Conservation (phyloP, 768 basidiomycete genomes). For the Suillus weaverae region DNA sequence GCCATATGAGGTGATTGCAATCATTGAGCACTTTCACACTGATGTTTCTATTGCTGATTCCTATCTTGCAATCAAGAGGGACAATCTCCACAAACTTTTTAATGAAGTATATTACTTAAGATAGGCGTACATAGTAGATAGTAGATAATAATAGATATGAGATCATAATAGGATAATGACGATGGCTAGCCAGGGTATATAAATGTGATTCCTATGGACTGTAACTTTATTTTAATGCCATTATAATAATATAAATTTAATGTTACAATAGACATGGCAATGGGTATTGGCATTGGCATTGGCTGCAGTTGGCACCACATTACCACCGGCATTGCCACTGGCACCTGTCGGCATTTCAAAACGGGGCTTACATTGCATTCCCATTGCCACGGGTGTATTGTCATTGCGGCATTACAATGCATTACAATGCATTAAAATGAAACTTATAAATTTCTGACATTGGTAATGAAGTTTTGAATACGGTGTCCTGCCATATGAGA, state of each 20-base stretch:
- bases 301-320: background rate
- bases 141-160: background rate
- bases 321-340: too few species aligned
- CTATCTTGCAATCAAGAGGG: too few species aligned
- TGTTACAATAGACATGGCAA: background rate
- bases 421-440: background rate
- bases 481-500: too few species aligned
- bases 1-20: too few species aligned
- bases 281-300: background rate
- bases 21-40: too few species aligned
- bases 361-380: background rate
- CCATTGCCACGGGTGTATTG: background rate
- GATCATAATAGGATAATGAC: background rate
- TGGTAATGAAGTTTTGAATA: too few species aligned
- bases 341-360: background rate
- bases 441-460: background rate
- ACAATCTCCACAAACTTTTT: too few species aligned
- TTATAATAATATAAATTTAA: background rate
- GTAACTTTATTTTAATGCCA: background rate
- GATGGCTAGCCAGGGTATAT: background rate
- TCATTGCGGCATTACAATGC: background rate
- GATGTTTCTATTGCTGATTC: too few species aligned
- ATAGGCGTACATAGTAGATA: background rate
- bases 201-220: background rate
- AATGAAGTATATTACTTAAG: too few species aligned